These are phyloP conservation scores for Reutealis trisperma DNA, from an alignment of 345 rosid genomes.

Conservation along the genomic window DNA sequence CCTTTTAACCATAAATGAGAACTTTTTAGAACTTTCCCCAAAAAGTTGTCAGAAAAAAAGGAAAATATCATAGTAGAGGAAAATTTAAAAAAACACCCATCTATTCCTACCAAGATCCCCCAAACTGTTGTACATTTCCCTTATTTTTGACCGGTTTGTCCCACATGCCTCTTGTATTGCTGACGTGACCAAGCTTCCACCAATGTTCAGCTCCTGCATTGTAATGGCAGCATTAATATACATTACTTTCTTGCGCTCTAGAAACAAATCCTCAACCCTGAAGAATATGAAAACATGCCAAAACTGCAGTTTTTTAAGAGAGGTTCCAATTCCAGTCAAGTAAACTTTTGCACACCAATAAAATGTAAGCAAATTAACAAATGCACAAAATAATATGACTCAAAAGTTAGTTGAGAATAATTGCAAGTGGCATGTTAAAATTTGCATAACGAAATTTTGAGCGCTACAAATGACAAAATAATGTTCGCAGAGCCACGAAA, in stretches of 20 bases:
- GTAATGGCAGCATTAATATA: constrained; percentile 22
- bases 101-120: constrained; percentile 82
- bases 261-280: background rate
- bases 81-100: constrained; percentile 8
- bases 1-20: constrained; percentile 43
- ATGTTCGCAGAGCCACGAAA: background rate
- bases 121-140: constrained; percentile 69
- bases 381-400: background rate
- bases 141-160: constrained; percentile 59
- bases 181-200: constrained; percentile 74
- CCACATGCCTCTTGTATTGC: constrained; percentile 93
- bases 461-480: background rate
- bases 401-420: constrained; percentile 1
- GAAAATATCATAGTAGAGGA: background rate
- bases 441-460: background rate
- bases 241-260: background rate
- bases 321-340: background rate
- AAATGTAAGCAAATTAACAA: background rate
- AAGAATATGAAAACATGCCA: constrained; percentile 18
- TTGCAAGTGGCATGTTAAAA: background rate
- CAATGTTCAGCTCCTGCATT: constrained; percentile 77
- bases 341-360: background rate
- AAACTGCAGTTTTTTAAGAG: background rate
- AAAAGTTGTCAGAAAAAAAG: constrained; percentile 8
- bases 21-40: constrained; percentile 12